These are phyloP conservation scores for Falciphora oryzae DNA, from an alignment of 2,329 filamentous ascomycete species.

Conservation along the genomic window DNA sequence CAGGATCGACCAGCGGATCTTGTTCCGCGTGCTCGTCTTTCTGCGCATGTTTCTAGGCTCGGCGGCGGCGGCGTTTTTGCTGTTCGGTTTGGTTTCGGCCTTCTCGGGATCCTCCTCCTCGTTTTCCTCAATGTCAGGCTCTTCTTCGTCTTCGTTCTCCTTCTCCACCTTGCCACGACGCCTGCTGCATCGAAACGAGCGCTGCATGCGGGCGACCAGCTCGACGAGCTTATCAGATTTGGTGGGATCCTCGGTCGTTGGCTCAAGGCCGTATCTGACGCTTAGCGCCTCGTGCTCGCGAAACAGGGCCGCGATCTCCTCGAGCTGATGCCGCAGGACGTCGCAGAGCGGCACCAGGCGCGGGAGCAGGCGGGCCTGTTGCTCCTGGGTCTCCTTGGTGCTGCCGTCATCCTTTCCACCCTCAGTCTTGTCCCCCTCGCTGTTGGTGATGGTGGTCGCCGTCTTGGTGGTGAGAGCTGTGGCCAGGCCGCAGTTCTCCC, in stretches of 20 bases:
- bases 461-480: background rate
- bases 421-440: no score
- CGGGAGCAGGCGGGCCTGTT: slow-evolving; percentile 2
- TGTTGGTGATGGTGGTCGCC: no score
- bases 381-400: background rate
- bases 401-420: no score
- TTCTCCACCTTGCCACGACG: slow-evolving; percentile 2
- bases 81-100: background rate
- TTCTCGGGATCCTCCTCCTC: background rate
- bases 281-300: slow-evolving; percentile 10
- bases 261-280: slow-evolving; percentile 12
- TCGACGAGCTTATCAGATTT: slow-evolving; percentile 12
- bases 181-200: slow-evolving; percentile 8
- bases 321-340: slow-evolving; percentile 12
- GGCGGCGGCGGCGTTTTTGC: background rate
- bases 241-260: slow-evolving; percentile 13
- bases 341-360: slow-evolving; percentile 11
- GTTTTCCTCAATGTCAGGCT: background rate
- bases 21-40: slow-evolving; percentile 11
- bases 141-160: background rate
- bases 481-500: slow-evolving; percentile 14
- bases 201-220: slow-evolving; percentile 13
- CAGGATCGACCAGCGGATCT: slow-evolving; percentile 13
- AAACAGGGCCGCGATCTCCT: slow-evolving; percentile 11
- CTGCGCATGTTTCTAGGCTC: background rate